Base-by-base conservation (phyloP, 2,329 filamentous ascomycete genomes). In the Hypocrella siamensis region DNA sequence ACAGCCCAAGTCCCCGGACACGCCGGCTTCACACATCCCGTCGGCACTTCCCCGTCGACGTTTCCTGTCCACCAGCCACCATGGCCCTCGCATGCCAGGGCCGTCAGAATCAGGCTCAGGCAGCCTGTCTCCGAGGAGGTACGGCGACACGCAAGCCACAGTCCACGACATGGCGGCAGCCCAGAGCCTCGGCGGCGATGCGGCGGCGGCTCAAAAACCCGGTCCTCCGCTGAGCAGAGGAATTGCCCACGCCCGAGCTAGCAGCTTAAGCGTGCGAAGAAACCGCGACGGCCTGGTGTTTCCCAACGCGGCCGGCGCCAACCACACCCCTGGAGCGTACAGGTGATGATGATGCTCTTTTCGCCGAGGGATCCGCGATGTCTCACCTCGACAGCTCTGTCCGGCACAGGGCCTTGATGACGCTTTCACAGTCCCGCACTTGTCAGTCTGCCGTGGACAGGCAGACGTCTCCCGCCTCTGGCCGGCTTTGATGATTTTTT, bases 31-130 rank as follows among this genome's bases (percentile, higher is more conserved):
- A 38, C 52, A 19, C 43, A 58, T 51, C 3, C 58, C 61, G 17
- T 63, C 65, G 3, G 57, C 58, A 10, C 49, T 74, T 12, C 67
- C 68, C 5, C 61, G 69, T 27, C 61, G 70, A 31, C 61, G 70
- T 15, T 53, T 72, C 31, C 58, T 59, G 12, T 57, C 65, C 6
- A 62, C 67, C 0, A 60, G 57, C 16, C 46, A 66, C 27, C 58
- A 58, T 21, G 42, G 45, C 35, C 63, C 63, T 31, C 60, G 67
- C 17, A 44, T 70, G 7, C 51, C 57, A 3, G 46, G 53, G 5
- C 54, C 61, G 3, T 42, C 49, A 3, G 50, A 53, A 12, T 52
- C 60, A 3, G 53, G 53, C 12, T 45, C 54, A 6, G 46, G n/a
- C n/a, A n/a, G n/a, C n/a, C n/a, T 56, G 2, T 49, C 58, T 5